These are phyloP conservation scores for Flaveria robusta DNA, from an alignment of 129 eudicot genomes.

Conservation along the genomic window DNA sequence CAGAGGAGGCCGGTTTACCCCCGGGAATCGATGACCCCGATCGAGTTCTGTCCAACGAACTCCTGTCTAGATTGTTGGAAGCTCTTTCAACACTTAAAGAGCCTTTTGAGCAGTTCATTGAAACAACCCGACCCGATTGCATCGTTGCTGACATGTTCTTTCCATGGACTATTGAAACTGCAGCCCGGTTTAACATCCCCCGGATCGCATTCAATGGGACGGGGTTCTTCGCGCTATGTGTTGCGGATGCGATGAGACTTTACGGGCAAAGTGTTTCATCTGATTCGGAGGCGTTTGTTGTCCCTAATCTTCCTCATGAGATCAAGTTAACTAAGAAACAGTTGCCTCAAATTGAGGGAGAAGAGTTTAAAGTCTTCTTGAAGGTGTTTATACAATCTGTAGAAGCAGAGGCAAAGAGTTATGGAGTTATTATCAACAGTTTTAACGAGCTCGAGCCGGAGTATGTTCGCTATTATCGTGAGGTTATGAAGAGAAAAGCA, in stretches of 20 bases:
- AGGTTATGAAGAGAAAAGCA: slow-evolving; percentile 46
- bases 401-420: slow-evolving; percentile 45
- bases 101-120: slow-evolving; percentile 53
- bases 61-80: slow-evolving; percentile 21
- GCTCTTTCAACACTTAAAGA: slow-evolving; percentile 43
- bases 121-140: slow-evolving; percentile 40
- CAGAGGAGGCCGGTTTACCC: slow-evolving; percentile 46
- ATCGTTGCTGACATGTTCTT: slow-evolving; percentile 50
- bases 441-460: slow-evolving; percentile 68
- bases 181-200: slow-evolving; percentile 62
- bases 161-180: slow-evolving; percentile 59
- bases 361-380: slow-evolving; percentile 1
- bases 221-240: slow-evolving; percentile 47
- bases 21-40: slow-evolving; percentile 43
- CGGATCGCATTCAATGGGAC: slow-evolving; percentile 64
- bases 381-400: slow-evolving; percentile 12
- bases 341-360: slow-evolving; percentile 13
- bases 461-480: slow-evolving; percentile 48
- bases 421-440: slow-evolving; percentile 60
- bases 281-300: slow-evolving; percentile 47
- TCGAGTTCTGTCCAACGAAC: slow-evolving; percentile 19
- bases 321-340: slow-evolving; percentile 43
- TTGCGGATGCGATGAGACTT: slow-evolving; percentile 13
- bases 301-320: slow-evolving; percentile 64
- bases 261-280: slow-evolving; percentile 45